Conservation (phyloP, 441 rosid genomes). For the California macrophylla region DNA sequence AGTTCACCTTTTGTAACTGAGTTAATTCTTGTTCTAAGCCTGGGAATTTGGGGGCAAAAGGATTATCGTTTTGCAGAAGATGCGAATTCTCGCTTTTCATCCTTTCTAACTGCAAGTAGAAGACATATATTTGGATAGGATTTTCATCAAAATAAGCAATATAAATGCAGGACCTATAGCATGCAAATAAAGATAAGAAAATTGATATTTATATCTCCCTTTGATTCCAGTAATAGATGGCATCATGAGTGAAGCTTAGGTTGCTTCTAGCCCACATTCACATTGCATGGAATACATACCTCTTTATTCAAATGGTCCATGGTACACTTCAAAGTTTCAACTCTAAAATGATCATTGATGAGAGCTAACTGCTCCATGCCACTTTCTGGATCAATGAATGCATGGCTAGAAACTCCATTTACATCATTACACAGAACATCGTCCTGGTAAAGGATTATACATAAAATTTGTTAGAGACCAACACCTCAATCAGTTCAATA, state of each 20-base stretch:
- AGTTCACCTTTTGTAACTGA: constrained; percentile 60
- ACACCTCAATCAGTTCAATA: neutral
- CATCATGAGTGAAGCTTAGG: neutral
- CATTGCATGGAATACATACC: constrained; percentile 33
- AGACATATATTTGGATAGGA: constrained; percentile 8
- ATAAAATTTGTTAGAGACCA: constrained; percentile 17
- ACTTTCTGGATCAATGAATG: constrained; percentile 30
- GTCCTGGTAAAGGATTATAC: constrained; percentile 38
- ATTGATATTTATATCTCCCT: neutral
- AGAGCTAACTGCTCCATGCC: constrained; percentile 45
- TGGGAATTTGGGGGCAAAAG: constrained; percentile 46
- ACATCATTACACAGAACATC: constrained; percentile 24
- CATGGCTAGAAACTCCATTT: constrained; percentile 35
- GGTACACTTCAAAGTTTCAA: constrained; percentile 64
- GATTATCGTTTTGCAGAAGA: constrained; percentile 39
- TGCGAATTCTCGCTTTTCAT: constrained; percentile 88
- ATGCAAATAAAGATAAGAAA: constrained; percentile 1
- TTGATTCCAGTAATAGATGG: constrained; percentile 7
- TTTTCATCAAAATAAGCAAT: constrained; percentile 11
- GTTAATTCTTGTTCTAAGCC: constrained; percentile 53
- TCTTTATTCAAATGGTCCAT: constrained; percentile 80
- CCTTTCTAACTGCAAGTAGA: constrained; percentile 56
- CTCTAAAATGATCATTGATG: constrained; percentile 50
- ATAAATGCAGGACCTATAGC: neutral
- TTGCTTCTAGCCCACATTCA: constrained; percentile 6